phyloP scores from a whole-genome alignment of 139 green algal species.

The Microglena sp. region DNA sequence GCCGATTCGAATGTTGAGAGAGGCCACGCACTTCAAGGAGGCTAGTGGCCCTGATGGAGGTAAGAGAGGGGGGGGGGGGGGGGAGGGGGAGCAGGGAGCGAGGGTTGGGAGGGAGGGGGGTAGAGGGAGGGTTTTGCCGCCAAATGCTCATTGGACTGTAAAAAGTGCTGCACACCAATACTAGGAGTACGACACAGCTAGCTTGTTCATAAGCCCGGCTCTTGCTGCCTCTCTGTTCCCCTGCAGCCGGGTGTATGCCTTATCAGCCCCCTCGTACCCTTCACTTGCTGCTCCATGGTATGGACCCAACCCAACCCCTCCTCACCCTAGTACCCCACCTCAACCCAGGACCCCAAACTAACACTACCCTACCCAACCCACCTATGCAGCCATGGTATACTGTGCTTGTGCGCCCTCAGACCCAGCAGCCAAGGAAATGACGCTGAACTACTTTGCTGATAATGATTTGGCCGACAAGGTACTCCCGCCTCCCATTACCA shows the following conservation, averaged over 20 bases:
- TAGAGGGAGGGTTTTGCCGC: not conserved
- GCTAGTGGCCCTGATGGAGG: conserved; percentile 22
- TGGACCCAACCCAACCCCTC: too few relatives aligned
- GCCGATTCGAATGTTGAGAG: conserved; percentile 80
- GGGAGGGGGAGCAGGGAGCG: too few relatives aligned
- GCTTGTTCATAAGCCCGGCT: too few relatives aligned
- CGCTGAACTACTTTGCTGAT: conserved; percentile 62
- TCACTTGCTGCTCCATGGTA: too few relatives aligned
- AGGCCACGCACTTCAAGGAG: conserved; percentile 90
- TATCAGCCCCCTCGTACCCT: too few relatives aligned
- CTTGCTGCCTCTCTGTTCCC: too few relatives aligned
- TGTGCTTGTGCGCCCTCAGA: conserved; percentile 76
- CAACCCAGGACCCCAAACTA: too few relatives aligned
- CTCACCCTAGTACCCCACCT: too few relatives aligned
- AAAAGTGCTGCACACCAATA: too few relatives aligned
- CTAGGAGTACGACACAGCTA: too few relatives aligned
- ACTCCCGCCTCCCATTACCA: conserved; percentile 67
- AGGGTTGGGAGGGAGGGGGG: conserved; percentile 5
- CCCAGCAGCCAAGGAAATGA: conserved; percentile 49
- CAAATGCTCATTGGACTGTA: not conserved
- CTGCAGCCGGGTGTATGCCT: too few relatives aligned
- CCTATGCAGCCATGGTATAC: conserved; percentile 20
- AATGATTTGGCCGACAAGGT: conserved; percentile 66
- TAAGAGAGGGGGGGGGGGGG: conserved; percentile 3
- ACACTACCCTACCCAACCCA: too few relatives aligned